Base-by-base conservation (phyloP, 331 rosid genomes). In the Acacia pycnantha region DNA sequence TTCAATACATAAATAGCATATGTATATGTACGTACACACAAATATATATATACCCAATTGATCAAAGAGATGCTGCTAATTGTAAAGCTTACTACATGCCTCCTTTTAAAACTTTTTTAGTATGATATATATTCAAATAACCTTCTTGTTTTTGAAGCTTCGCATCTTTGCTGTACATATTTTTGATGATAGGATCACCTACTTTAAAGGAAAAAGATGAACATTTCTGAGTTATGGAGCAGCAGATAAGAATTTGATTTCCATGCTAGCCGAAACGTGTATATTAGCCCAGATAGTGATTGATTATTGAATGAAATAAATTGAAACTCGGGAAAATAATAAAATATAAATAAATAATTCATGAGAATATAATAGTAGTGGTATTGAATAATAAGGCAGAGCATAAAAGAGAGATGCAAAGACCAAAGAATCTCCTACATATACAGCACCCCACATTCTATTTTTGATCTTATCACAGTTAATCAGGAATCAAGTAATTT, bases 391-490 rank as follows among this genome's bases (percentile, higher is more conserved):
- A 48, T 40, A 46, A 79, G 78, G 33, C 70, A 50, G 70, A 58
- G 22, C 29, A 58, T 22, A 14, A 50, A 80, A 77, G 16, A 59
- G 33, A 77, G 77, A 56, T 2, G 61, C 12, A 74, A 74, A 51
- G 87, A 90, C 81, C 90, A 37, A 37, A 37, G 90, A 81, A 89
- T 90, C 83, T 76, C 70, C 41, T 85, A 74, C 74, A 44, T 69
- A 78, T 33, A 53, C 53, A 69, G 64, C 79, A 67, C 37, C 24
- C 31, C 76, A 67, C 47, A 74, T 67, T 74, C 77, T 18, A 24
- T 47, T 73, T 58, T 58, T 68, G 74, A 50, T 82, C 77, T 37
- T 35, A 71, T 65, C 54, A 65, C 19, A 66, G 51, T 74, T 71
- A 71, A 76, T 53, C 27, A 80, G 81, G 59, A 78, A 78, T 79